Percentiles rank a stretch among this genome's conserved stretches.
These are phyloP conservation scores for Rosa rugosa DNA, from an alignment of 306 rosid species.

Conservation along the genomic window DNA sequence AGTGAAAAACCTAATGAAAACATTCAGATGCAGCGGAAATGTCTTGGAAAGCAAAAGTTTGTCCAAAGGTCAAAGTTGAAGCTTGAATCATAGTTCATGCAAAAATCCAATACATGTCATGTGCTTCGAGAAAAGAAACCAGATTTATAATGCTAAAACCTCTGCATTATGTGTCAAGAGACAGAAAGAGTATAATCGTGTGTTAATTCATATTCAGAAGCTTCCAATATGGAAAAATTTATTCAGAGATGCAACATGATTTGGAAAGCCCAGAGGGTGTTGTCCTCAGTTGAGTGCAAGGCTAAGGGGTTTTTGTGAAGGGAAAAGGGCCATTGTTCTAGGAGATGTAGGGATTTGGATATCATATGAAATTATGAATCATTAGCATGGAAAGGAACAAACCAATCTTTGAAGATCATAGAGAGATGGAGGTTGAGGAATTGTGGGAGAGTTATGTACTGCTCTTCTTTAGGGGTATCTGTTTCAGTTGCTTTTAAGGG, in stretches of 20 bases:
- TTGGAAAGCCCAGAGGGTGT: background rate
- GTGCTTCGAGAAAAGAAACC: background rate
- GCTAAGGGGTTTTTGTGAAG: background rate
- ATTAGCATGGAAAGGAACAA: background rate
- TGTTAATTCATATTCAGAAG: background rate
- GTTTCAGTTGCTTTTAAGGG: background rate
- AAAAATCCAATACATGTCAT: background rate
- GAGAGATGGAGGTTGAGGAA: background rate
- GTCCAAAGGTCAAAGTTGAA: background rate
- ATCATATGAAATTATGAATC: background rate
- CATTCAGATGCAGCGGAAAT: background rate
- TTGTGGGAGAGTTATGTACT: background rate
- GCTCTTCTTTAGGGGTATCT: background rate
- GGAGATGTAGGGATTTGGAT: background rate
- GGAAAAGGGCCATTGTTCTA: background rate
- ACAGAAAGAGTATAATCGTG: background rate
- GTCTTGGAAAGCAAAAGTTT: background rate
- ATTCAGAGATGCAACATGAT: background rate
- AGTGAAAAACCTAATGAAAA: background rate
- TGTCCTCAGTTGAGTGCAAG: background rate
- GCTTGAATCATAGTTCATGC: slow-evolving; percentile 2
- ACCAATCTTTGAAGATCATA: background rate
- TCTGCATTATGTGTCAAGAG: background rate
- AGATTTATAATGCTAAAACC: background rate
- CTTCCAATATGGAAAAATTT: background rate